phyloP scores from a whole-genome alignment of 768 basidiomycete species.

The Mycena galericulata region DNA sequence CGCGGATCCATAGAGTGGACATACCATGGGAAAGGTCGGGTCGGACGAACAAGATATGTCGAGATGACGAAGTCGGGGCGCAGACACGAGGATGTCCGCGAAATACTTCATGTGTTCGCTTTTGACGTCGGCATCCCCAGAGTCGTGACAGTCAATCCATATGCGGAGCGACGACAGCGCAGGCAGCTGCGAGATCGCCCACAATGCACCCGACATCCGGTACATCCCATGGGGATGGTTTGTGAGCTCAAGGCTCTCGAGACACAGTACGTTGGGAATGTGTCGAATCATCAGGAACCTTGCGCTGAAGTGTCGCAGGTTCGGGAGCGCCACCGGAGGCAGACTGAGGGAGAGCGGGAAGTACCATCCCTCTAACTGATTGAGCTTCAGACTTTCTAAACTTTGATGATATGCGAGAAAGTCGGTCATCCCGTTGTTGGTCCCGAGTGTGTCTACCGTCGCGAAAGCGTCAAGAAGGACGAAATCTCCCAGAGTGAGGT shows the following conservation, averaged over 20 bases:
- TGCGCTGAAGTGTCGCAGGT: conserved; percentile 29
- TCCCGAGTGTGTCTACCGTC: conserved; percentile 27
- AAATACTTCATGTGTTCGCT: conserved; percentile 34
- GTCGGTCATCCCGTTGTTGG: conserved; percentile 32
- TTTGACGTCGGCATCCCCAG: conserved; percentile 32
- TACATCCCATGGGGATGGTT: conserved; percentile 34
- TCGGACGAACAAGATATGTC: conserved; percentile 35
- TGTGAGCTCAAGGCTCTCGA: conserved; percentile 34
- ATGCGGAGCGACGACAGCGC: conserved; percentile 29
- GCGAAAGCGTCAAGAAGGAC: conserved; percentile 34
- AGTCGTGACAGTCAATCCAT: conserved; percentile 35
- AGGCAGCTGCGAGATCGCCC: conserved; percentile 34
- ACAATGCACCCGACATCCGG: conserved; percentile 30
- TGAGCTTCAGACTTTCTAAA: conserved; percentile 24
- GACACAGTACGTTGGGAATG: conserved; percentile 23
- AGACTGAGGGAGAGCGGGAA: conserved; percentile 31
- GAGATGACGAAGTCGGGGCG: conserved; percentile 26
- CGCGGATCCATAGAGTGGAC: not conserved
- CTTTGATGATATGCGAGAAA: conserved; percentile 25
- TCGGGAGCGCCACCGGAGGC: conserved; percentile 28
- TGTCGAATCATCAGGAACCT: conserved; percentile 29
- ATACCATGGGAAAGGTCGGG: conserved; percentile 30
- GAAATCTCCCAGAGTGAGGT: conserved; percentile 32
- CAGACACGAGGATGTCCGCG: conserved; percentile 26
- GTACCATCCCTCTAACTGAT: conserved; percentile 36